Evolutionary conservation across 371 early-diverging fungal species (phyloP).

Genomic region (Actinomucor elegans): DNA sequence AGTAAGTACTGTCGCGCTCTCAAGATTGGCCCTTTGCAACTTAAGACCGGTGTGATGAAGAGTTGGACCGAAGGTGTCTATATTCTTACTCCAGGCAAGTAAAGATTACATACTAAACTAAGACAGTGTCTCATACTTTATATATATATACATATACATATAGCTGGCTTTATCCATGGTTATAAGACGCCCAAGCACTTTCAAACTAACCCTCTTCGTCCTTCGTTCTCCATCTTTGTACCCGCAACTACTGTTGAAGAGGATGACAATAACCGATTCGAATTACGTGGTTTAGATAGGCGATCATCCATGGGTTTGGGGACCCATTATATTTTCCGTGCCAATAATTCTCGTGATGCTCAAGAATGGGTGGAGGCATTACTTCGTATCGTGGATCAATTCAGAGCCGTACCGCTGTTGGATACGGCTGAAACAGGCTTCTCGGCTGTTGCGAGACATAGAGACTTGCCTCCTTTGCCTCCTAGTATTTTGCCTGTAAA

Average conservation of each 20-base stretch:
- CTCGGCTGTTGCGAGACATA: background rate
- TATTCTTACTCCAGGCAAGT: constrained; percentile 43
- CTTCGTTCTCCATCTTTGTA: constrained; percentile 34
- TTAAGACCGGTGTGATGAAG: constrained; percentile 25
- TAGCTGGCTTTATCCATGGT: constrained; percentile 51
- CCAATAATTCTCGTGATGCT: constrained; percentile 5
- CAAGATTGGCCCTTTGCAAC: constrained; percentile 42
- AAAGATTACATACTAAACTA: background rate
- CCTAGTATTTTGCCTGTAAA: constrained; percentile 11
- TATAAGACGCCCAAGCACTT: constrained; percentile 39
- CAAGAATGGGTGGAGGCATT: constrained; percentile 15
- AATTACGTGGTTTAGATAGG: constrained; percentile 26
- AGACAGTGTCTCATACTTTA: background rate
- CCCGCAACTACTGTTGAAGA: constrained; percentile 26
- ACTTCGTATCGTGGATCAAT: constrained; percentile 4
- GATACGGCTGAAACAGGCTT: background rate
- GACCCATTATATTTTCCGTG: constrained; percentile 7
- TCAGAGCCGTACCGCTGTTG: constrained; percentile 4
- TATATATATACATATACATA: background rate
- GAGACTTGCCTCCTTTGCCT: constrained; percentile 24
- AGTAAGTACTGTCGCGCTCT: constrained; percentile 33
- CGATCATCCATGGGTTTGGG: constrained; percentile 14
- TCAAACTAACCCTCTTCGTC: constrained; percentile 31
- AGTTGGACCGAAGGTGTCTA: constrained; percentile 40
- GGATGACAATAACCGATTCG: constrained; percentile 24